Evolutionary conservation across 192 early-diverging fungal species (phyloP).

Genomic region (Coemansia sp.): DNA sequence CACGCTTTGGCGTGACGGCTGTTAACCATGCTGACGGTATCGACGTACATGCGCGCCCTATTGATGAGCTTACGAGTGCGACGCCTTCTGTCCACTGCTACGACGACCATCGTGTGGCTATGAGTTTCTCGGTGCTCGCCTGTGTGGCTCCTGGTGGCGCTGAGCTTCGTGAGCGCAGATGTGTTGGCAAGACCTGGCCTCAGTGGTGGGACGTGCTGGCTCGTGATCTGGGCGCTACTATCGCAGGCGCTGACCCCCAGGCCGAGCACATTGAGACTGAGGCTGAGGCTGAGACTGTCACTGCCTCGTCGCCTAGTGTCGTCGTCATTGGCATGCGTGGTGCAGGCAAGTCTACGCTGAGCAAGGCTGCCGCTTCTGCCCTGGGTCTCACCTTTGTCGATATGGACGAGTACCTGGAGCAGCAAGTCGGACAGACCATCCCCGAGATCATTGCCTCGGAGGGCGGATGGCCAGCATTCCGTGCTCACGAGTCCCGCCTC

Average conservation of each 20-base stretch:
- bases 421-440: conserved; percentile 69
- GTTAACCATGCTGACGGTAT: conserved; percentile 91
- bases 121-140: conserved; percentile 91
- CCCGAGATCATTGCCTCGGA: conserved; percentile 65
- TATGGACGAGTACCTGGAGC: conserved; percentile 85
- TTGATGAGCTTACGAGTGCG: conserved; percentile 57
- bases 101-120: conserved; percentile 98
- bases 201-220: conserved; percentile 97
- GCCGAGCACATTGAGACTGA: conserved; percentile 1
- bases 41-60: conserved; percentile 71
- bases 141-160: conserved; percentile 74
- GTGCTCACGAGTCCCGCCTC: conserved; percentile 72
- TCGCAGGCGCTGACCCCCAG: conserved; percentile 38
- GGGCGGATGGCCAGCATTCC: conserved; percentile 88
- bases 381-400: conserved; percentile 83
- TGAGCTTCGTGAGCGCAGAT: conserved; percentile 90
- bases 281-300: conserved; percentile 2
- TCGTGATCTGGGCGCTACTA: conserved; percentile 70
- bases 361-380: conserved; percentile 67
- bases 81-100: conserved; percentile 82
- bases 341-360: conserved; percentile 93
- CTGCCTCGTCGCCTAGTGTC: conserved; percentile 59
- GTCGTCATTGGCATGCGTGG: conserved; percentile 99
- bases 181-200: conserved; percentile 99
- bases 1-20: conserved; percentile 83